A percentile compares a stretch with the other conserved stretches of the same genome.
These are phyloP conservation scores for Dittrichia graveolens DNA, from an alignment of 129 eudicot species.

Conservation along the genomic window DNA sequence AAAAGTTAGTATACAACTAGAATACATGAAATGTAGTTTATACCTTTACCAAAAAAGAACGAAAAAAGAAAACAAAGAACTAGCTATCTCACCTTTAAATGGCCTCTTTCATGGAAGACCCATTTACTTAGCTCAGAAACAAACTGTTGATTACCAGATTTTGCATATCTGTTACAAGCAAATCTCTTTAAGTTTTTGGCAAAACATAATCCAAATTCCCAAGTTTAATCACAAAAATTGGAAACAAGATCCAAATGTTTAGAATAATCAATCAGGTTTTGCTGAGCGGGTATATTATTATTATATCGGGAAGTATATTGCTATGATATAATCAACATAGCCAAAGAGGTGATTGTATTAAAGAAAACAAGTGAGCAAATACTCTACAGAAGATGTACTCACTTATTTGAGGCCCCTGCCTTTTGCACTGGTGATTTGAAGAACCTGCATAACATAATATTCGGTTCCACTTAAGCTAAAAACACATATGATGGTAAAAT, in stretches of 20 bases:
- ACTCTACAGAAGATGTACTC: slow-evolving; percentile 30
- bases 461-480: slow-evolving; percentile 16
- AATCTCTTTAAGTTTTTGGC: background rate
- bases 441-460: slow-evolving; percentile 49
- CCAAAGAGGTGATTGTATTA: background rate
- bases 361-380: background rate
- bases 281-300: too few relatives aligned
- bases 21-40: background rate
- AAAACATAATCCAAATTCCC: background rate
- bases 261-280: too few relatives aligned
- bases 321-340: background rate
- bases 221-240: too few relatives aligned
- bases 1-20: slow-evolving; percentile 1
- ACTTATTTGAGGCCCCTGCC: slow-evolving; percentile 76
- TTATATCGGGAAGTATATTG: background rate
- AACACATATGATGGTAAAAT: background rate
- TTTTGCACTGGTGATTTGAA: slow-evolving; percentile 83
- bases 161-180: slow-evolving; percentile 58
- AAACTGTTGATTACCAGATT: slow-evolving; percentile 92
- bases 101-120: slow-evolving; percentile 99
- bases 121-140: slow-evolving; percentile 92
- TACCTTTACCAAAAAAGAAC: background rate
- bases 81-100: slow-evolving; percentile 67
- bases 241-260: too few relatives aligned
- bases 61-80: background rate